Base-by-base conservation (phyloP, 768 basidiomycete species). In the Tephrocybe sp. region DNA sequence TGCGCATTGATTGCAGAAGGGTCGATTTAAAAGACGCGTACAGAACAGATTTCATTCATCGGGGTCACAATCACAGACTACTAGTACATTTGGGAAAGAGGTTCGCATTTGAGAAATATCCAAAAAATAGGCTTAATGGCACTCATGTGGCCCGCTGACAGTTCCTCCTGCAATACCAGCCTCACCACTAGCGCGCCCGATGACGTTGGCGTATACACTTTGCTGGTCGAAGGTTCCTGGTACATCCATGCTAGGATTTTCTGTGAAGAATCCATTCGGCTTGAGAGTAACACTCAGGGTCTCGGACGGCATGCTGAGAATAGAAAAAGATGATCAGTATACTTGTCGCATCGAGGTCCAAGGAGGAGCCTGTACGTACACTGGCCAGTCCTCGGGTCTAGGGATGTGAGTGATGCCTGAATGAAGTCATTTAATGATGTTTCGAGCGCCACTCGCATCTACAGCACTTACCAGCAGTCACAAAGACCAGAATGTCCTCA, bases 161-260 rank as follows among this genome's bases (percentile, higher is more conserved):
- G n/a, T n/a, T n/a, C n/a, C n/a, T n/a, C n/a, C n/a, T n/a, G n/a
- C n/a, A n/a, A n/a, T n/a, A n/a, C n/a, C n/a, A n/a, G n/a, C n/a
- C n/a, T n/a, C n/a, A n/a, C 55, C 57, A 24, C 60, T 58, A 14
- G 30, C 30, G 30, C 8, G 14, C 8, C 34, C 34, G 15, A 12
- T n/a, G 25, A 57, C 26, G 59, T 89, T 88, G 12, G 89, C 90
- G 7, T 76, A 65, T 7, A 77, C 74, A 57, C 89, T 91, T 52
- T 78, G 69, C 4, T 67, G 54, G 65, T 93, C 93, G 38, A 75
- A 76, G 32, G 71, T 78, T 9, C 84, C 83, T 8, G 91, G 91
- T n/a, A 96, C 90, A 62, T 97, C 94, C 80, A 96, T 84, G 58
- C 87, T 84, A 2, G 94, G 94, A 68, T 95, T 96, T 58, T 73